phyloP scores from a whole-genome alignment of 768 basidiomycete species.

The Tylopilus sp. region DNA sequence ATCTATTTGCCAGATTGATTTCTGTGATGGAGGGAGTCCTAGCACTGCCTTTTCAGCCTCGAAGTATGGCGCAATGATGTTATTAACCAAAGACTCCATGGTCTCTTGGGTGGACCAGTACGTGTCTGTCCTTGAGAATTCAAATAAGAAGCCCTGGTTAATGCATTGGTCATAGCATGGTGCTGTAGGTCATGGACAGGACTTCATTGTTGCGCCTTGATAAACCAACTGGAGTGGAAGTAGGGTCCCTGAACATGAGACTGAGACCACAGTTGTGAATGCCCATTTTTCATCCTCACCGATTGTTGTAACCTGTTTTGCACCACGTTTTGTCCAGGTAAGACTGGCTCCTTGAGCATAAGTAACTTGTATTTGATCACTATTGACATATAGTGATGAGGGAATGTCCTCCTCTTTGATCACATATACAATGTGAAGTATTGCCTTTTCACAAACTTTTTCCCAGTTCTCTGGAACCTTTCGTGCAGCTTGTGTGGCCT shows the following conservation, averaged over 20 bases:
- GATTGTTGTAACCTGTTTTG: neutral
- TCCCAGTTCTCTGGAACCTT: neutral
- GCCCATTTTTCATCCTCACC: neutral
- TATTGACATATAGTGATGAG: neutral
- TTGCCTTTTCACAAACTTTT: neutral
- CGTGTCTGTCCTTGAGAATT: neutral
- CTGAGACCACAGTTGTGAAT: neutral
- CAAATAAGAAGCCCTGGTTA: neutral
- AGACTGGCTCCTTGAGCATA: neutral
- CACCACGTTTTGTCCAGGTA: neutral
- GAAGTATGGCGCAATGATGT: neutral
- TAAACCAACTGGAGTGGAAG: neutral
- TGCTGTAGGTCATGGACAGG: neutral
- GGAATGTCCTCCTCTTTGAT: neutral
- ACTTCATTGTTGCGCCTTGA: neutral
- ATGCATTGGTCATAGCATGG: neutral
- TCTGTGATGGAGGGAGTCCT: neutral
- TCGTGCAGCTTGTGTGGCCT: neutral
- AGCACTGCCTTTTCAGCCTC: neutral
- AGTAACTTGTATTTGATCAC: neutral
- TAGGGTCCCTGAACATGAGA: neutral
- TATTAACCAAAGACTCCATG: neutral
- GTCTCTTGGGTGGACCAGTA: neutral
- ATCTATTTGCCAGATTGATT: neutral
- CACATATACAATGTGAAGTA: neutral